Base-by-base conservation (phyloP, 148 eudicot species). In the Amaranthus cruentus region DNA sequence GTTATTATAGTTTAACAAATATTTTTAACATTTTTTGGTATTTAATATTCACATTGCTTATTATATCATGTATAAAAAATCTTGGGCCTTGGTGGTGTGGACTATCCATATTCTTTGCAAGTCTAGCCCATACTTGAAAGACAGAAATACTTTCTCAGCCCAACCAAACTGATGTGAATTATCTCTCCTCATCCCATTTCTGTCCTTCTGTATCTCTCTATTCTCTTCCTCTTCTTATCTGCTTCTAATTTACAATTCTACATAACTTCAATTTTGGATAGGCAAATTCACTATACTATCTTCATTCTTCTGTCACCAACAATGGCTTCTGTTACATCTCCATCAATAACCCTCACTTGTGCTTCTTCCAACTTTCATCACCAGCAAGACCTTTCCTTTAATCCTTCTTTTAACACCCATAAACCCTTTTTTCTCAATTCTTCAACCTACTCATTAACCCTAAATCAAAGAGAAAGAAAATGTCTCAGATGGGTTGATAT, bases 311-410 rank as follows among this genome's bases (percentile, higher is more conserved):
- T 28, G 38, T 28, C 4, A 7, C 11, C 76, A 75, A 69, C 18
- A 72, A 87, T 87, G 90, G 90, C 84, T 58, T 75, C 86, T 5
- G 77, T 71, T 58, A 76, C 85, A 14, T 82, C 83, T 7, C 68
- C 85, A 2, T 80, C 87, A 44, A 53, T 87, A 57, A 74, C 77
- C 44, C 72, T 85, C 55, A 71, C 85, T 6, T 51, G 58, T 57
- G 50, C 83, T 5, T 51, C 78, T 10, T 18, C 81, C 46, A 69
- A 70, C 50, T 76, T 80, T 46, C 64, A 70, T 50, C 80, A 75
- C 62, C 74, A 70, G 54, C 87, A 84, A 83, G 86, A 87, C 57
- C 69, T 78, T 44, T 42, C 77, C 66, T 81, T 62, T 71, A 62
- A 79, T 50, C 81, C 79, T 48, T 77, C 86, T 55, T 82, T 81